A percentile compares a stretch with the other conserved stretches of the same genome.
Evolutionary conservation across 768 basidiomycete genomes (phyloP).

Genomic region (Collybiopsis luxurians): DNA sequence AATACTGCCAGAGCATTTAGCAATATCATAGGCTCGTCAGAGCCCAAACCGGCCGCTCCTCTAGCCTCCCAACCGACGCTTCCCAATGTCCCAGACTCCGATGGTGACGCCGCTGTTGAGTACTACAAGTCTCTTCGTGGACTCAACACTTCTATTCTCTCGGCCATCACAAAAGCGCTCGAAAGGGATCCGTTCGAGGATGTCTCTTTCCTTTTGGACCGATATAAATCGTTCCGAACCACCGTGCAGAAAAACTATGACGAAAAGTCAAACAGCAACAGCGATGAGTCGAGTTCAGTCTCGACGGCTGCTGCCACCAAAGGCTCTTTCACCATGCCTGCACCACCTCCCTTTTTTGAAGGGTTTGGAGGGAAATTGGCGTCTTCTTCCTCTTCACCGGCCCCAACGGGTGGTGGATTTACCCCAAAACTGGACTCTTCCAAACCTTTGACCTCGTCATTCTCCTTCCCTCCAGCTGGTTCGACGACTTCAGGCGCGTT

Average conservation of each 20-base stretch:
- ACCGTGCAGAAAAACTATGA: conserved; percentile 59
- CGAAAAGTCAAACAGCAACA: conserved; percentile 10
- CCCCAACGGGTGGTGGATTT: conserved; percentile 19
- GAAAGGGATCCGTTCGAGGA: conserved; percentile 73
- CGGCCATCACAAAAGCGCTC: conserved; percentile 54
- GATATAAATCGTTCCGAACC: conserved; percentile 56
- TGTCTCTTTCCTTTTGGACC: conserved; percentile 49
- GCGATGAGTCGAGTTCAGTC: not conserved
- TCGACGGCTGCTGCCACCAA: conserved; percentile 3
- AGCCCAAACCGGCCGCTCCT: conserved; percentile 11
- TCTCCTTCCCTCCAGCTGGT: conserved; percentile 18
- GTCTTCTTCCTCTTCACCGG: conserved; percentile 16
- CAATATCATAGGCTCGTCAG: conserved; percentile 32
- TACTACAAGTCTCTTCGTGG: conserved; percentile 75
- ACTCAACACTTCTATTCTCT: conserved; percentile 64
- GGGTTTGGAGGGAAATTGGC: conserved; percentile 22
- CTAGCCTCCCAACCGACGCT: conserved; percentile 12
- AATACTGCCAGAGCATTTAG: conserved; percentile 53
- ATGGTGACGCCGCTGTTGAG: conserved; percentile 36
- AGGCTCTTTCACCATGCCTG: conserved; percentile 17
- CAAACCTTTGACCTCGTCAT: conserved; percentile 11
- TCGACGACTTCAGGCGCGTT: conserved; percentile 6
- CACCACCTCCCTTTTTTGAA: conserved; percentile 35
- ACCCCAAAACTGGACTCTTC: conserved; percentile 11
- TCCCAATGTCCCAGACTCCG: conserved; percentile 12